Base-by-base conservation (phyloP, 2,329 filamentous ascomycete genomes). In the Phialophora verrucosa region DNA sequence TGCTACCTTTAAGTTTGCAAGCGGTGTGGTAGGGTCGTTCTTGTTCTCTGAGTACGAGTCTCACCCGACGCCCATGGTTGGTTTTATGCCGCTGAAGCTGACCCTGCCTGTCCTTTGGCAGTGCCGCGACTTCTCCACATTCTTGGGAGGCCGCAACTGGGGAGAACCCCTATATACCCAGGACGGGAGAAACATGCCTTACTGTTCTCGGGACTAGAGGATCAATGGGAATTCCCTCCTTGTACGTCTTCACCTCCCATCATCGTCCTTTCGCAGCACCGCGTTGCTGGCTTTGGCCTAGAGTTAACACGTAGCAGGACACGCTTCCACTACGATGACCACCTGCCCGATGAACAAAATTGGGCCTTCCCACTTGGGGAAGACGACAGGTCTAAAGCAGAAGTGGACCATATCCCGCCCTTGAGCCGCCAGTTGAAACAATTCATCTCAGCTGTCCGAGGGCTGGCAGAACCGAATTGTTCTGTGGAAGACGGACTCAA, bases 131-230 rank as follows among this genome's bases (percentile, higher is more conserved):
- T 1, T 69, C 62, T 14, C 64, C 67, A 1, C 53, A 65, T 29
- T 60, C 35, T 14, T 69, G 64, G 47, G 69, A 69, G 32, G 29
- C 59, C 3, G 69, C 67, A 7, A 69, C 69, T 2, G 69, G 69
- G 4, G 69, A 70, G 42, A 70, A 70, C 50, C 69, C 69, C 31
- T 12, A 54, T 14, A 57, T 70, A 27, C 65, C 66, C 10, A 51
- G 42, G 25, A 53, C 62, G 17, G 62, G 64, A 6, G 35, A 58
- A 29, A 64, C 69, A 23, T 60, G 62, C 38, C 65, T 65, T 59
- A 57, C 60, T 7, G 29, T 69, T 12, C 68, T 71, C 56, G 69
- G 67, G 10, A 54, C 64, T 1, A 49, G 59, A 17, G 69, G 54
- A 3, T 65, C 55, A 3, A 29, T 71, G 20, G 61, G 63, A 11